These are phyloP conservation scores for Rubia occidens DNA, from an alignment of 305 asterid species.

Conservation along the genomic window DNA sequence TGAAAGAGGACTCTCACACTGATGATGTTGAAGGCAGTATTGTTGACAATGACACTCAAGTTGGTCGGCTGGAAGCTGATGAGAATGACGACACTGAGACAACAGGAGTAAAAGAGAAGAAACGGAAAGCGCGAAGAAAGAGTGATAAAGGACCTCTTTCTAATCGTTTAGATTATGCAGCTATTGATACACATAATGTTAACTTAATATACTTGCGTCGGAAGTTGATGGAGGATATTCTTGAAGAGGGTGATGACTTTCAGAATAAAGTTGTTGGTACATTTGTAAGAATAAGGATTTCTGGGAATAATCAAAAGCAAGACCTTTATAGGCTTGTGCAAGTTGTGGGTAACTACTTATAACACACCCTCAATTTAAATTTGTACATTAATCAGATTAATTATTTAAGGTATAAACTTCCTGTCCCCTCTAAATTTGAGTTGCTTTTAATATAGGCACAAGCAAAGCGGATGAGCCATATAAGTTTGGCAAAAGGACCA, in stretches of 20 bases:
- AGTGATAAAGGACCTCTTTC: conserved; percentile 62
- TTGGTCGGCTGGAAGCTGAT: conserved; percentile 54
- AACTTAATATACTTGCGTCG: conserved; percentile 77
- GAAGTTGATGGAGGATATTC: conserved; percentile 94
- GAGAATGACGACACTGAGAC: conserved; percentile 40
- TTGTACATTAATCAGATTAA: conserved; percentile 15
- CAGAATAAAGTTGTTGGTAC: conserved; percentile 74
- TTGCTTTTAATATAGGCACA: conserved; percentile 54
- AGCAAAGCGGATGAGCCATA: conserved; percentile 75
- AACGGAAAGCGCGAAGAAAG: conserved; percentile 70
- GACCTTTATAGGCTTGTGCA: conserved; percentile 94
- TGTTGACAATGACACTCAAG: conserved; percentile 93
- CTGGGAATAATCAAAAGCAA: conserved; percentile 81
- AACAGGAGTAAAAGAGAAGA: conserved; percentile 62
- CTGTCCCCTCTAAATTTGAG: conserved; percentile 13
- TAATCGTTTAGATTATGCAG: conserved; percentile 93
- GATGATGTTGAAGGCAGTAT: conserved; percentile 85
- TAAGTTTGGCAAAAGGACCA: conserved; percentile 82
- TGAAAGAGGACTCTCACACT: conserved; percentile 61
- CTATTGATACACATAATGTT: conserved; percentile 88
- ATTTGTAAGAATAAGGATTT: conserved; percentile 91
- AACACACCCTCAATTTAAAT: conserved; percentile 14
- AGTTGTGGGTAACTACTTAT: conserved; percentile 65
- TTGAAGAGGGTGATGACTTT: conserved; percentile 73
- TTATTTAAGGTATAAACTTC: neutral